Conservation (phyloP, 2,329 filamentous ascomycete genomes). For the Penicillium sp. region DNA sequence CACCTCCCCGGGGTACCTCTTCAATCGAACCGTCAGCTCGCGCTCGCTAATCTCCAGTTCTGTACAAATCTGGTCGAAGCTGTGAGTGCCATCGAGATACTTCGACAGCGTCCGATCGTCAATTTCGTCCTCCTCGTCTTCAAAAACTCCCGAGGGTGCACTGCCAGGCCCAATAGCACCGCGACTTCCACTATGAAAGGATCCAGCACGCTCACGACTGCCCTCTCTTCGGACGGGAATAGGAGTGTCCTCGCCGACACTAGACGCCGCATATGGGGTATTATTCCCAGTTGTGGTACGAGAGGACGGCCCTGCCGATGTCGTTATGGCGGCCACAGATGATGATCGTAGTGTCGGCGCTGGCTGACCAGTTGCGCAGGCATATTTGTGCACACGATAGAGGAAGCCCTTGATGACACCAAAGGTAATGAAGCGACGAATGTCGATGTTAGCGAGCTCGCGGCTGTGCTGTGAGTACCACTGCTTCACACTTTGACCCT, state of each 20-base stretch:
- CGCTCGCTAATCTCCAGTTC: slow-evolving; percentile 54
- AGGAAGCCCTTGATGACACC: slow-evolving; percentile 93
- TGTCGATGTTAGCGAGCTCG: slow-evolving; percentile 75
- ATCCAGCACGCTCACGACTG: slow-evolving; percentile 30
- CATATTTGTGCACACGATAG: slow-evolving; percentile 91
- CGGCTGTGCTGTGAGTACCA: slow-evolving; percentile 80
- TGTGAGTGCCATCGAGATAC: slow-evolving; percentile 54
- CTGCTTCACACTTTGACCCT: slow-evolving; percentile 81
- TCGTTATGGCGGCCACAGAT: slow-evolving; percentile 20
- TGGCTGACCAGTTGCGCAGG: slow-evolving; percentile 56
- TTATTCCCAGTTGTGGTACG: slow-evolving; percentile 38
- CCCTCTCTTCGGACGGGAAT: slow-evolving; percentile 22
- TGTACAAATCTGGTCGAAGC: slow-evolving; percentile 56
- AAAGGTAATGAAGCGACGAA: slow-evolving; percentile 90
- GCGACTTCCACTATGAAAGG: slow-evolving; percentile 35
- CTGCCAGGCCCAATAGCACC: slow-evolving; percentile 17
- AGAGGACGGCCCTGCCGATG: slow-evolving; percentile 33
- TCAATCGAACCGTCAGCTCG: slow-evolving; percentile 49
- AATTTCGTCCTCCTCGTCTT: slow-evolving; percentile 40
- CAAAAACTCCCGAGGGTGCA: slow-evolving; percentile 25
- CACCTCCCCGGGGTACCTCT: slow-evolving; percentile 49
- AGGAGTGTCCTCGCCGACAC: slow-evolving; percentile 27
- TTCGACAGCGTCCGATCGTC: slow-evolving; percentile 44
- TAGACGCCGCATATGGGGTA: slow-evolving; percentile 35
- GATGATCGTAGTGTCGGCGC: slow-evolving; percentile 32